phyloP scores from a whole-genome alignment of 2,329 filamentous ascomycete species.

The Botrytis medusae region DNA sequence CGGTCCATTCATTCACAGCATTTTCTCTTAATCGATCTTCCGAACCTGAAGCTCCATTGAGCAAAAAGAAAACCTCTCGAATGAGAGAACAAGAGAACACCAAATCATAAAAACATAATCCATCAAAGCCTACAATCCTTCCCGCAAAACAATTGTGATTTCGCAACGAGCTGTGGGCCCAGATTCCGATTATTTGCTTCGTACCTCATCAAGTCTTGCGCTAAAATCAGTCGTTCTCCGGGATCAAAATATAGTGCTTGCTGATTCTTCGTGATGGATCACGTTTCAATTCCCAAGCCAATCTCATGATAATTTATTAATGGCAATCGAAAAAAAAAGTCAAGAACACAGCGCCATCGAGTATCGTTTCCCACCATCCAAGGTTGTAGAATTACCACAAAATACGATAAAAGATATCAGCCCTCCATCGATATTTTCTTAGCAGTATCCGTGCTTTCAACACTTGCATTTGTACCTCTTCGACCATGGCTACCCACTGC shows the following conservation, averaged over 20 bases:
- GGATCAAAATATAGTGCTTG: neutral
- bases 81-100: neutral
- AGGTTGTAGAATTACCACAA: neutral
- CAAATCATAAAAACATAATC: slow-evolving; percentile 13
- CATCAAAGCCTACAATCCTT: slow-evolving; percentile 6
- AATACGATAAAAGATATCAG: slow-evolving; percentile 24
- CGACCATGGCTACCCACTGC: slow-evolving; percentile 38
- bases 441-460: slow-evolving; percentile 62
- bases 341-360: neutral
- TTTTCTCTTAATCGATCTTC: neutral
- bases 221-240: neutral
- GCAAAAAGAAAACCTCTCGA: neutral
- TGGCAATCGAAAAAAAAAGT: neutral
- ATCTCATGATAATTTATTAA: neutral
- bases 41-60: neutral
- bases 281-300: neutral
- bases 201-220: neutral
- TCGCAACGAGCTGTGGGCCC: neutral
- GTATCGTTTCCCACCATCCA: neutral
- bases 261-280: neutral
- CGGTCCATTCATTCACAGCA: neutral
- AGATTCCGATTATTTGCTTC: neutral
- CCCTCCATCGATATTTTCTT: slow-evolving; percentile 48
- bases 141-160: neutral
- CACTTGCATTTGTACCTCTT: slow-evolving; percentile 60